Evolutionary conservation across 306 rosid genomes (phyloP), one percentile per base, ranked within the genome.

Genomic region (Glycine tomentella): DNA sequence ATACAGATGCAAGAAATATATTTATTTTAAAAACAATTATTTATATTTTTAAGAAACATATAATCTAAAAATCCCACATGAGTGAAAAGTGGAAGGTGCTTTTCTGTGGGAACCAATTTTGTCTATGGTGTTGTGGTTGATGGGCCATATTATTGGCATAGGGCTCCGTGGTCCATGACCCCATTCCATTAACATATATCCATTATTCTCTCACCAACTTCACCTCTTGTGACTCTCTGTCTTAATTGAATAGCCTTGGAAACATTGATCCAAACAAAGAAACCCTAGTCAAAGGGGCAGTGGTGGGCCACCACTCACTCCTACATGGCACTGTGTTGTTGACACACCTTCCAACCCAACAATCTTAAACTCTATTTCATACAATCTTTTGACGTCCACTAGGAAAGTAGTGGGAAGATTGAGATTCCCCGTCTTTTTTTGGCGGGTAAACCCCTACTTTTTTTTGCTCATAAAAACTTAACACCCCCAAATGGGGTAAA

Each of bases 331-430:
- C 84, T 79, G 58, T 79, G 58, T 16, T 79, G 58, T 16, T 20
- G 65, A 76, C 87, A 65, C 81, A 15, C 71, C 72, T 74, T 52
- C 83, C 91, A 74, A 67, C 64, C 72, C 64, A 34, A 44, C 74
- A 74, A 82, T 74, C 81, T 86, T 82, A 62, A 87, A 86, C 89
- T 83, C 77, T 64, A 88, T 90, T 91, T 89, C 76, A 91, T 87
- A 90, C 86, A 79, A 83, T 82, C 82, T 36, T 88, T 88, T 93
- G 88, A 87, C 89, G 93, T 93, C 94, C 97, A 88, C 97, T 72
- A 88, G 89, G 89, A 73, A 77, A 85, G 68, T 57, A 65, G 67
- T 57, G 45, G 16, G 20, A 25, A 68, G 38, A 62, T 2, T n/a
- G 48, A 82, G 92, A 90, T 86, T 86, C 91, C 58, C 11, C 59